A percentile compares a stretch with the other conserved stretches of the same genome.
These are phyloP conservation scores for Bimuria novae-zelandiae DNA, from an alignment of 2,329 filamentous ascomycete genomes.

Conservation along the genomic window DNA sequence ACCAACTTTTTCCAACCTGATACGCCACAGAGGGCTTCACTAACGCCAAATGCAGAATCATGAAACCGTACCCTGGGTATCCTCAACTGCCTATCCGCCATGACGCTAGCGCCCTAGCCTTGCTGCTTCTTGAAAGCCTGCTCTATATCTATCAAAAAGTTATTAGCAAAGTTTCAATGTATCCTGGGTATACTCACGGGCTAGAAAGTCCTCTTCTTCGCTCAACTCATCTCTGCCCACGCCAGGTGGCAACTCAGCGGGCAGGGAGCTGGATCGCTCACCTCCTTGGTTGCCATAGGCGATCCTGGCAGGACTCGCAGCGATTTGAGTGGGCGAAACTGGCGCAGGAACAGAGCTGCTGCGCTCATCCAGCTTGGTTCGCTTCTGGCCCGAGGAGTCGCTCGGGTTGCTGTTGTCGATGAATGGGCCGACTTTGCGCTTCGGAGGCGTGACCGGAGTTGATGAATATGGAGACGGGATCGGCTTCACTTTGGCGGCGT, in stretches of 20 bases:
- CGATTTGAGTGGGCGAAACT: no score
- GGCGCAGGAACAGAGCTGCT: neutral
- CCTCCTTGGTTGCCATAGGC: no score
- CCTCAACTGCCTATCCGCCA: neutral
- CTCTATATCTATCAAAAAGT: neutral
- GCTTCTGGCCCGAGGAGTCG: neutral
- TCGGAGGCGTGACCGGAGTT: neutral
- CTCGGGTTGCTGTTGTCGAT: neutral
- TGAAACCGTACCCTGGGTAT: neutral
- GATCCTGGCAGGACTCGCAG: no score
- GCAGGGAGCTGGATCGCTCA: neutral
- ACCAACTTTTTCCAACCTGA: no score
- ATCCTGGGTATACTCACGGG: neutral
- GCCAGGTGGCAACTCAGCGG: neutral
- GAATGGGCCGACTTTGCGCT: conserved; percentile 2
- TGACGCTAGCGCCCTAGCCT: neutral
- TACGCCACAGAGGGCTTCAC: neutral
- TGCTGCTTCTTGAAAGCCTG: neutral
- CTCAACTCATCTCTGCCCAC: neutral
- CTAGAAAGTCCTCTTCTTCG: neutral
- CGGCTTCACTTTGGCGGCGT: neutral
- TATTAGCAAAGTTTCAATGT: neutral
- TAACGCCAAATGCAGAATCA: neutral
- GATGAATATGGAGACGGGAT: neutral
- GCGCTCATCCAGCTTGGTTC: neutral